A percentile compares a stretch with the other conserved stretches of the same genome.
phyloP scores from a whole-genome alignment of 345 rosid genomes.

The Eucalyptus erythrocorys region DNA sequence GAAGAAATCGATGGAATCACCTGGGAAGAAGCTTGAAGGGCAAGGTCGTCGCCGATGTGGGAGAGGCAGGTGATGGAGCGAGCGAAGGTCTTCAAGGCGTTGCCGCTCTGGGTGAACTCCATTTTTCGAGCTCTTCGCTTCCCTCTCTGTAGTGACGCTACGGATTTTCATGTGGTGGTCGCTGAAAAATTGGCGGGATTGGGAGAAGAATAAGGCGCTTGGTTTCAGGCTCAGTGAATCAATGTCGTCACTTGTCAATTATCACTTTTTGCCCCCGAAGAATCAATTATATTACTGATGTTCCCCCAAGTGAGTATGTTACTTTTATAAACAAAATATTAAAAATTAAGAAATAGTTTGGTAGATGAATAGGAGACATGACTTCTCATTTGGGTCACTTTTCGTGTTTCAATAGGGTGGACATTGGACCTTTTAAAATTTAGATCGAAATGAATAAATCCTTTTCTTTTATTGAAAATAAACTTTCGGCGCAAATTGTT shows the following conservation, averaged over 20 bases:
- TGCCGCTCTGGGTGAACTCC: conserved; percentile 71
- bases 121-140: background rate
- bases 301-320: too few species aligned
- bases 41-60: conserved; percentile 74
- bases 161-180: background rate
- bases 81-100: conserved; percentile 67
- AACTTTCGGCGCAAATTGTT: fast-evolving
- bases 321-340: too few species aligned
- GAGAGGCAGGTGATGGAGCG: conserved; percentile 73
- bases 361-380: too few species aligned
- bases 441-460: too few species aligned
- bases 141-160: background rate
- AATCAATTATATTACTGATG: too few species aligned
- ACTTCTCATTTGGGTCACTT: too few species aligned
- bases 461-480: too few species aligned
- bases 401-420: fast-evolving
- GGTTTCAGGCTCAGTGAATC: fast-evolving
- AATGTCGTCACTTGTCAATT: too few species aligned
- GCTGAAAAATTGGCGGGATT: background rate
- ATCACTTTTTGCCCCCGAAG: too few species aligned
- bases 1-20: background rate
- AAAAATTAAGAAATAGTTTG: too few species aligned
- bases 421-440: fast-evolving
- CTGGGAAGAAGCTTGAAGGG: conserved; percentile 65
- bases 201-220: background rate